Conservation (phyloP, 768 basidiomycete species). For the Crassisporium funariophilum region DNA sequence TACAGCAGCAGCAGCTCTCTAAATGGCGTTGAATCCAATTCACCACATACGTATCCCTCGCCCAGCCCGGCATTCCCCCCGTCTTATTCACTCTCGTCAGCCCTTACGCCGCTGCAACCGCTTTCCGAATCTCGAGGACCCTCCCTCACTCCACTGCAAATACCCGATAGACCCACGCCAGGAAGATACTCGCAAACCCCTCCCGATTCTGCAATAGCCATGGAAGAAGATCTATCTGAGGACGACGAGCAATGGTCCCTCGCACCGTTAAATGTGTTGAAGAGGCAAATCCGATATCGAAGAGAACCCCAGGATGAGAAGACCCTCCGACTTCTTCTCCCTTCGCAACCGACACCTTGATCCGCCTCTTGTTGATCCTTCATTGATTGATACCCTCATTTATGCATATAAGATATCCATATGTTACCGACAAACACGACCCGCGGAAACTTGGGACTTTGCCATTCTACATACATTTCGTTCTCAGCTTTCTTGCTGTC, state of each 20-base stretch:
- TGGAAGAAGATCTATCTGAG: conserved; percentile 8
- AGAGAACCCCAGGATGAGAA: conserved; percentile 66
- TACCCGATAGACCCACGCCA: conserved; percentile 15
- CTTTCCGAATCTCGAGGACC: conserved; percentile 4
- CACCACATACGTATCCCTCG: conserved; percentile 1
- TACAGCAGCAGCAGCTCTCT: neutral
- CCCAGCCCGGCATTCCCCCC: conserved; percentile 5
- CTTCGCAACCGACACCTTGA: conserved; percentile 20
- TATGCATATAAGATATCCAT: neutral
- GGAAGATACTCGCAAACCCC: conserved; percentile 8
- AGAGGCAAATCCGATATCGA: conserved; percentile 55
- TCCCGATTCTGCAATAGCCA: conserved; percentile 17
- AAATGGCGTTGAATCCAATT: too few species aligned
- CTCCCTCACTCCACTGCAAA: conserved; percentile 18
- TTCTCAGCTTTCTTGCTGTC: too few species aligned
- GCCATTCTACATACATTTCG: too few species aligned
- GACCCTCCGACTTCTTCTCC: conserved; percentile 49
- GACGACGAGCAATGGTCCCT: conserved; percentile 42
- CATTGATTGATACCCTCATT: neutral
- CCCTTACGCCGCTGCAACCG: conserved; percentile 4
- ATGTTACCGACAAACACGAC: too few species aligned
- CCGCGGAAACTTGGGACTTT: too few species aligned
- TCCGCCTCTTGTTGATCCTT: neutral
- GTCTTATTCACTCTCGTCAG: conserved; percentile 8
- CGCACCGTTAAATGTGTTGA: conserved; percentile 58